phyloP scores from a whole-genome alignment of 768 basidiomycete species.

The Serendipita sp. region DNA sequence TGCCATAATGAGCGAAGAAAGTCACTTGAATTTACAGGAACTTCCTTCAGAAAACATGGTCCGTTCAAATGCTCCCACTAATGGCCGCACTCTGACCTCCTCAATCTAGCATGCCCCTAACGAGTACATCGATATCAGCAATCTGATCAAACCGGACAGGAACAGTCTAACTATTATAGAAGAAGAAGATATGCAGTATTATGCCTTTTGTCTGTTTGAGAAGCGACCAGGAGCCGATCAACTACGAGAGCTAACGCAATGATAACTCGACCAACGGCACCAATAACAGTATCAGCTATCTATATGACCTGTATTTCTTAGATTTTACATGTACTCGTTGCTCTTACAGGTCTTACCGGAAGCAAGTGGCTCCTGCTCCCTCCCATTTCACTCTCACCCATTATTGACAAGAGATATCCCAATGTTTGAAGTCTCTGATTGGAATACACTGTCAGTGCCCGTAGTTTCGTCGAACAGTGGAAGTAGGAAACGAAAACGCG shows the following conservation, averaged over 20 bases:
- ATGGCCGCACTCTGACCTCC: too few species aligned
- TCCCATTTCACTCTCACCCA: background rate
- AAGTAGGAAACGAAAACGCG: conserved; percentile 38
- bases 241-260: too few species aligned
- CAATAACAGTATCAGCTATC: background rate
- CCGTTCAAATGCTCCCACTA: too few species aligned
- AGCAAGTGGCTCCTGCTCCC: background rate
- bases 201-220: conserved; percentile 1
- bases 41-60: too few species aligned
- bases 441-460: background rate
- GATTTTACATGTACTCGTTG: background rate
- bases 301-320: background rate
- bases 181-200: background rate
- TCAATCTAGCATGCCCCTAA: background rate
- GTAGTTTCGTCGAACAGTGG: background rate
- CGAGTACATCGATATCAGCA: background rate
- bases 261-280: background rate
- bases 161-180: background rate
- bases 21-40: too few species aligned
- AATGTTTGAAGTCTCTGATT: background rate
- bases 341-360: background rate
- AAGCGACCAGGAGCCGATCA: background rate
- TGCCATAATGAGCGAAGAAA: background rate
- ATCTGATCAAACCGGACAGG: background rate
- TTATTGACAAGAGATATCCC: background rate